Conservation (phyloP, 495 filamentous ascomycete species). For the Choiromyces venosus region DNA sequence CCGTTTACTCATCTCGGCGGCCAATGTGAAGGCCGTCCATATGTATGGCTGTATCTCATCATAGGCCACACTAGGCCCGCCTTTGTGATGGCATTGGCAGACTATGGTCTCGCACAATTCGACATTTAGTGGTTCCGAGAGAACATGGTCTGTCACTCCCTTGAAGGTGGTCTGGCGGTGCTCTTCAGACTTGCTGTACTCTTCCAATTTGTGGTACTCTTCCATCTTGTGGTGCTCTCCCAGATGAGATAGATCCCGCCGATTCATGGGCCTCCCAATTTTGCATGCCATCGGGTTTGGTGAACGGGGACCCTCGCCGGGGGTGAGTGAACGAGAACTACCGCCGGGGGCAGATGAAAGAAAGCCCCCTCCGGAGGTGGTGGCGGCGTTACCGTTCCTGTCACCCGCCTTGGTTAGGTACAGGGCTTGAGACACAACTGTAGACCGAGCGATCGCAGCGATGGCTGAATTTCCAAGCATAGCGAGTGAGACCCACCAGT, state of each 20-base stretch:
- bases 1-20: conserved; percentile 7
- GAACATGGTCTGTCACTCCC: no score
- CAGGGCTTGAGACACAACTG: background rate
- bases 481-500: conserved; percentile 11
- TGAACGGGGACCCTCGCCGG: background rate
- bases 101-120: background rate
- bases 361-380: no score
- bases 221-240: no score
- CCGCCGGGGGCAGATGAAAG: no score
- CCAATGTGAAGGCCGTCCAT: background rate
- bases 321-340: no score
- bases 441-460: conserved; percentile 5
- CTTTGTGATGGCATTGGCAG: background rate
- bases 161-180: no score
- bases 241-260: background rate
- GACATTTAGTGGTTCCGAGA: background rate
- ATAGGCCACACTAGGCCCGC: background rate
- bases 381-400: no score
- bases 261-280: background rate
- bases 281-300: background rate
- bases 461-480: conserved; percentile 6
- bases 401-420: background rate
- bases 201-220: no score
- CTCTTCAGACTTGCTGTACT: no score
- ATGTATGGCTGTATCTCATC: background rate